Evolutionary conservation across 163 green algal genomes (phyloP).

Genomic region (Scenedesmus sp.): DNA sequence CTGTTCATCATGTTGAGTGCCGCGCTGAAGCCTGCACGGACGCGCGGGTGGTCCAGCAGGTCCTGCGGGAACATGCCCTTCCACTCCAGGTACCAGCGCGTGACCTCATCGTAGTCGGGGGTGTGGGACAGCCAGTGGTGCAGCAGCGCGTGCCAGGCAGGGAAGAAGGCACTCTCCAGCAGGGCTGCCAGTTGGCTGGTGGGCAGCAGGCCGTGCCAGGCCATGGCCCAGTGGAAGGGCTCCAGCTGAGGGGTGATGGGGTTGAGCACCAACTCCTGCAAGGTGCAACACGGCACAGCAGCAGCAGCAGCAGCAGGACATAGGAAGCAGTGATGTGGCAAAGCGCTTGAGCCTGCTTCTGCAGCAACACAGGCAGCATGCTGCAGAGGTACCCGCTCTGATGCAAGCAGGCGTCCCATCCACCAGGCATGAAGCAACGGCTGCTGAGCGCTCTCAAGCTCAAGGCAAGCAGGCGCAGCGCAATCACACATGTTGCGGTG

Average conservation of each 20-base stretch:
- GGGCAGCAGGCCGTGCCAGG: constrained; percentile 83
- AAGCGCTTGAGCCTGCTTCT: background rate
- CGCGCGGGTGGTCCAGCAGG: constrained; percentile 82
- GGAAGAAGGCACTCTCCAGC: constrained; percentile 93
- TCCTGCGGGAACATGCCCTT: constrained; percentile 81
- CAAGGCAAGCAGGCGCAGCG: too few relatives aligned
- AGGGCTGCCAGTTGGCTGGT: constrained; percentile 77
- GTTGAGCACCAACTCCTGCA: constrained; percentile 81
- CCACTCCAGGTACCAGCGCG: constrained; percentile 94
- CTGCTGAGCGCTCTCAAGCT: too few relatives aligned
- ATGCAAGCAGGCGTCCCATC: too few relatives aligned
- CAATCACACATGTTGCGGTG: too few relatives aligned
- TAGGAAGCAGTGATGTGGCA: background rate
- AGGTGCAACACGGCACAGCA: background rate
- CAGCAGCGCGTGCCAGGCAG: constrained; percentile 88
- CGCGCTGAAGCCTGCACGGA: constrained; percentile 83
- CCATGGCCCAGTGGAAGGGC: constrained; percentile 86
- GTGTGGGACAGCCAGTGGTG: constrained; percentile 86
- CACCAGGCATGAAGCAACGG: background rate
- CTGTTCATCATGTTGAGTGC: constrained; percentile 94
- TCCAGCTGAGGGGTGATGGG: constrained; percentile 80
- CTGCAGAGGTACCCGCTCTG: background rate
- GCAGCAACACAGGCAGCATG: background rate
- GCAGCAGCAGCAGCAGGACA: background rate
- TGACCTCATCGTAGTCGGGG: constrained; percentile 93